Evolutionary conservation across 2,329 filamentous ascomycete species (phyloP).

Genomic region (Ceratocystiopsis brevicomis): DNA sequence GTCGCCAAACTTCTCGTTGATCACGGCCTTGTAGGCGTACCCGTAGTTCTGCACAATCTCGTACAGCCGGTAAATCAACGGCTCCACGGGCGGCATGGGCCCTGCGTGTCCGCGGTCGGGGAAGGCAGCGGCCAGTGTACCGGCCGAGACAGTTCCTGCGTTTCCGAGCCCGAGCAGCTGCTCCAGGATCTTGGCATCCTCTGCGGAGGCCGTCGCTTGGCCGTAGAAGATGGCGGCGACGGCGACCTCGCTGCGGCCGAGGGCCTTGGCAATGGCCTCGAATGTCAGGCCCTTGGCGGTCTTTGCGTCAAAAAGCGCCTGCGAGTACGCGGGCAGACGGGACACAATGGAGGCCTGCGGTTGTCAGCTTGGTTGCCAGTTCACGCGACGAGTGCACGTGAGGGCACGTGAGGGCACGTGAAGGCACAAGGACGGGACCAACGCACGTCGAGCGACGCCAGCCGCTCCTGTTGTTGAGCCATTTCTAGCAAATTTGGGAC

Average conservation of each 20-base stretch:
- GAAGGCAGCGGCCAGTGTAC: constrained; percentile 40
- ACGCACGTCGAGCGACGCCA: not conserved
- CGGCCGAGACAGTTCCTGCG: constrained; percentile 32
- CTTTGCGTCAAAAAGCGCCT: constrained; percentile 66
- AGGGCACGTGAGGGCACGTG: too few species aligned
- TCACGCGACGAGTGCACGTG: too few species aligned
- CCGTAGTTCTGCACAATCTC: constrained; percentile 96
- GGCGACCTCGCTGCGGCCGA: constrained; percentile 67
- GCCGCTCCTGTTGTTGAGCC: too few species aligned
- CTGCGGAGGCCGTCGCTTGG: constrained; percentile 30
- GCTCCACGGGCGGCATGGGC: constrained; percentile 71
- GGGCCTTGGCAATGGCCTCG: constrained; percentile 51
- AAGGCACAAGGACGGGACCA: too few species aligned
- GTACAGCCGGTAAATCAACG: constrained; percentile 75
- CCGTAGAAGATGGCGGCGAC: constrained; percentile 84
- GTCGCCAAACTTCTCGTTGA: constrained; percentile 89
- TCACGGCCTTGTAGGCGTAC: constrained; percentile 81
- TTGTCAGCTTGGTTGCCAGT: not conserved
- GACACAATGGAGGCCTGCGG: constrained; percentile 44
- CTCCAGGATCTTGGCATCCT: constrained; percentile 40
- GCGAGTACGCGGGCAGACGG: constrained; percentile 51
- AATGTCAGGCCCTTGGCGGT: constrained; percentile 58
- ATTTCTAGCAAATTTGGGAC: too few species aligned
- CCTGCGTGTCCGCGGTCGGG: constrained; percentile 64
- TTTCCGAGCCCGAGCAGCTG: constrained; percentile 32